phyloP scores from a whole-genome alignment of 331 rosid genomes.

The Rhamnella rubrinervis region DNA sequence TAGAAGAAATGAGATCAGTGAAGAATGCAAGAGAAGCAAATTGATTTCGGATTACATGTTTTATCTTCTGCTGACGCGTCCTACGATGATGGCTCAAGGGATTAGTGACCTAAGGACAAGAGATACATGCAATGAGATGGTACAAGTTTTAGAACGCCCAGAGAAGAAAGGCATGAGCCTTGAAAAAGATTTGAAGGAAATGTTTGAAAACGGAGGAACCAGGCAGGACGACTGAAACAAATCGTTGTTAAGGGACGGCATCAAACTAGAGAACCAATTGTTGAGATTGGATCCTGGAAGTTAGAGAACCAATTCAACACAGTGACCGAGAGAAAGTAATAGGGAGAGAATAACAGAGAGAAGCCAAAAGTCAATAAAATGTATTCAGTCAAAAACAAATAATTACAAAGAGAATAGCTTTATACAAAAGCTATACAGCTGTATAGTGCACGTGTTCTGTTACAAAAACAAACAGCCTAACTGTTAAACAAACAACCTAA shows the following conservation, averaged over 20 bases:
- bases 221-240: conserved; percentile 28
- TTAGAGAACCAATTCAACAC: no score
- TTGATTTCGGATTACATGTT: conserved; percentile 34
- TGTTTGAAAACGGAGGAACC: conserved; percentile 1
- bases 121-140: conserved; percentile 39
- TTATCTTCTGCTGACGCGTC: conserved; percentile 24
- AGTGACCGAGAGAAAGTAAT: no score
- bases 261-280: conserved; percentile 18
- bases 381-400: no score
- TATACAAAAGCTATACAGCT: no score
- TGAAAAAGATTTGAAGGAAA: conserved; percentile 2
- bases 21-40: conserved; percentile 13
- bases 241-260: conserved; percentile 38
- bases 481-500: no score
- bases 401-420: no score
- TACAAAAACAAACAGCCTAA: no score
- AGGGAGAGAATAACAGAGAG: no score
- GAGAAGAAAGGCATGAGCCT: neutral
- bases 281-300: neutral
- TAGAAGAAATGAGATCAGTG: accelerated
- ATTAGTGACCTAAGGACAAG: conserved; percentile 31
- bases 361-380: no score
- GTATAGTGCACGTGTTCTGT: no score
- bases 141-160: conserved; percentile 9
- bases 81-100: conserved; percentile 40